These are phyloP conservation scores for Scortechinia acanthostroma DNA, from an alignment of 2,329 filamentous ascomycete genomes.

Conservation along the genomic window DNA sequence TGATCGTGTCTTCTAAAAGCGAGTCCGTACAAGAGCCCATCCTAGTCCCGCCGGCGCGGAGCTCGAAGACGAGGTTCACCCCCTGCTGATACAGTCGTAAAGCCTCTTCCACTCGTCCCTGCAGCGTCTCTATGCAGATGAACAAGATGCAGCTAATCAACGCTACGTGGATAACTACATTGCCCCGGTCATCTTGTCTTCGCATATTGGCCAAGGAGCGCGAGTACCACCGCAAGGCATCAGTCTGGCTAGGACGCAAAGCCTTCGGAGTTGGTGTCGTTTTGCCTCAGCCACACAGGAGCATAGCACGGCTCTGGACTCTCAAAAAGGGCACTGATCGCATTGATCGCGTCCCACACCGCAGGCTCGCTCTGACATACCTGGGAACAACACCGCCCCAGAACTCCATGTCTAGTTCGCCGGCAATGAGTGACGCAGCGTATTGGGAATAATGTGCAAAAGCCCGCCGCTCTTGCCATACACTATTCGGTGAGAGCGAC, in stretches of 20 bases:
- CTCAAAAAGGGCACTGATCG: constrained; percentile 2
- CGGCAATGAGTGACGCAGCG: neutral
- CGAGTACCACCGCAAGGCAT: neutral
- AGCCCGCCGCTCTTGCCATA: neutral
- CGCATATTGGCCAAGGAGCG: neutral
- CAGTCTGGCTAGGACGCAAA: neutral
- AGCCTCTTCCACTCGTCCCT: neutral
- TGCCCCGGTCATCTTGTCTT: neutral
- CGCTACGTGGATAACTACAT: neutral
- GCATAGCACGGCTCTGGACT: constrained; percentile 2
- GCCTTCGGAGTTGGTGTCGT: neutral
- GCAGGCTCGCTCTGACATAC: neutral
- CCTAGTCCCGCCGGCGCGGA: neutral
- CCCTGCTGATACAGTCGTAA: neutral
- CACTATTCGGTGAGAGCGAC: neutral
- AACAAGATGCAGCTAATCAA: neutral
- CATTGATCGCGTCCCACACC: neutral
- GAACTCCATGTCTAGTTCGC: neutral
- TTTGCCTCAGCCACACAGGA: neutral
- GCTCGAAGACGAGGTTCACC: neutral
- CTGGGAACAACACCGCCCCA: neutral
- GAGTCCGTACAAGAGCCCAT: neutral
- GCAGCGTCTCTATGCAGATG: neutral
- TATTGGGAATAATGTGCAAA: neutral
- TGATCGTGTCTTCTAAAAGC: neutral